Evolutionary conservation across 1,284 basidiomycete genomes (phyloP).

Genomic region (Butyriboletus pseudospeciosus): DNA sequence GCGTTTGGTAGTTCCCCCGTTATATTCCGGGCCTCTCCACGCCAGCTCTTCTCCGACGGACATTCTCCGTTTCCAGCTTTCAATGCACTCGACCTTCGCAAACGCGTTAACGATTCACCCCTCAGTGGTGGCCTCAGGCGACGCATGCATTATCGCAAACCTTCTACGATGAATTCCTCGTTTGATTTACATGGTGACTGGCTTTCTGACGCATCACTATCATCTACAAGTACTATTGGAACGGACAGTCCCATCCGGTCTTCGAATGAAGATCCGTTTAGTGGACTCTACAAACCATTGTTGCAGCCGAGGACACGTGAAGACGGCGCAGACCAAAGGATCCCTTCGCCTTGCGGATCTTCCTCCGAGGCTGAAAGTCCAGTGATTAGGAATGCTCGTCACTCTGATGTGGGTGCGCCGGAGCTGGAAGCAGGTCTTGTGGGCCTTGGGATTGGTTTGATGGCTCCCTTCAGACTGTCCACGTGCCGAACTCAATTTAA

Average conservation of each 20-base stretch:
- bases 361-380: conserved; percentile 53
- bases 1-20: conserved; percentile 32
- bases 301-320: conserved; percentile 13
- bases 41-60: conserved; percentile 35
- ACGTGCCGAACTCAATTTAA: conserved; percentile 28
- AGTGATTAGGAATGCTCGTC: conserved; percentile 47
- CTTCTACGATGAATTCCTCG: conserved; percentile 37
- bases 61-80: conserved; percentile 30
- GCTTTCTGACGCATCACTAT: conserved; percentile 41
- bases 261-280: conserved; percentile 34
- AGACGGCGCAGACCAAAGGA: conserved; percentile 12
- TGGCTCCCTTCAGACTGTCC: conserved; percentile 48
- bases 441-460: conserved; percentile 49
- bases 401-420: conserved; percentile 23
- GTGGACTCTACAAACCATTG: conserved; percentile 29
- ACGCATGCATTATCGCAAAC: conserved; percentile 31
- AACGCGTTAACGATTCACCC: conserved; percentile 33
- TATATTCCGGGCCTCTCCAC: conserved; percentile 38
- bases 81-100: conserved; percentile 29
- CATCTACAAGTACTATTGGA: conserved; percentile 22
- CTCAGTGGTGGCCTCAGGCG: conserved; percentile 27
- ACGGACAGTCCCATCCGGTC: conserved; percentile 21
- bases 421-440: conserved; percentile 32
- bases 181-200: conserved; percentile 41
- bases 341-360: conserved; percentile 32